A percentile compares a stretch with the other conserved stretches of the same genome.
phyloP scores from a whole-genome alignment of 371 early-diverging fungal species.

The Mucor lusitanicus region DNA sequence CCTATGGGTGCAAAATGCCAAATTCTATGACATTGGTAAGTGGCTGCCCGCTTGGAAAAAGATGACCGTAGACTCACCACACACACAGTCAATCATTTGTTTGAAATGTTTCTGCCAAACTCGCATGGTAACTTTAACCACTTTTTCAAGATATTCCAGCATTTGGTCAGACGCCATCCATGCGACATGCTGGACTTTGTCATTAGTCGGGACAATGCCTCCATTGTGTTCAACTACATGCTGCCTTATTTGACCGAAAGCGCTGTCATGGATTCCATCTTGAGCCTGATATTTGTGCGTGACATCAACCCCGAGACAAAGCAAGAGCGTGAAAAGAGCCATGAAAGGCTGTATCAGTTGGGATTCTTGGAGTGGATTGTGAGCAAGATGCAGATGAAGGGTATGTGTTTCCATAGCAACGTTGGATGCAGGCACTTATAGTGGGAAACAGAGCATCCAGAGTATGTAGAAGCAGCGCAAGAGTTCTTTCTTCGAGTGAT shows the following conservation, averaged over 20 bases:
- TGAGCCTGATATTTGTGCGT: slow-evolving; percentile 36
- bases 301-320: slow-evolving; percentile 37
- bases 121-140: slow-evolving; percentile 48
- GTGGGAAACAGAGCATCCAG: slow-evolving; percentile 3
- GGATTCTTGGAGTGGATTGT: slow-evolving; percentile 39
- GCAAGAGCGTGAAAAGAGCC: slow-evolving; percentile 25
- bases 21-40: slow-evolving; percentile 41
- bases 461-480: slow-evolving; percentile 28
- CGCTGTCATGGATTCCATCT: slow-evolving; percentile 29
- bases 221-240: slow-evolving; percentile 35
- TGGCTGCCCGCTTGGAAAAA: neutral
- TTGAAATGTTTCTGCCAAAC: slow-evolving; percentile 36
- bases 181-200: slow-evolving; percentile 40
- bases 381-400: slow-evolving; percentile 27
- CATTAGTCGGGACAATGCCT: slow-evolving; percentile 28
- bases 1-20: slow-evolving; percentile 39
- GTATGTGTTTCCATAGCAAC: neutral
- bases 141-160: slow-evolving; percentile 44
- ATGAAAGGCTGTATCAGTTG: slow-evolving; percentile 25
- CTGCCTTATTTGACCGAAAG: slow-evolving; percentile 36
- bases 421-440: neutral
- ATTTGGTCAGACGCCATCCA: slow-evolving; percentile 42
- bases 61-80: neutral
- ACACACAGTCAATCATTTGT: slow-evolving; percentile 26
- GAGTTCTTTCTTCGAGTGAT: slow-evolving; percentile 43